These are phyloP conservation scores for Diaporthe destruens DNA, from an alignment of 2,329 filamentous ascomycete species.

Conservation along the genomic window DNA sequence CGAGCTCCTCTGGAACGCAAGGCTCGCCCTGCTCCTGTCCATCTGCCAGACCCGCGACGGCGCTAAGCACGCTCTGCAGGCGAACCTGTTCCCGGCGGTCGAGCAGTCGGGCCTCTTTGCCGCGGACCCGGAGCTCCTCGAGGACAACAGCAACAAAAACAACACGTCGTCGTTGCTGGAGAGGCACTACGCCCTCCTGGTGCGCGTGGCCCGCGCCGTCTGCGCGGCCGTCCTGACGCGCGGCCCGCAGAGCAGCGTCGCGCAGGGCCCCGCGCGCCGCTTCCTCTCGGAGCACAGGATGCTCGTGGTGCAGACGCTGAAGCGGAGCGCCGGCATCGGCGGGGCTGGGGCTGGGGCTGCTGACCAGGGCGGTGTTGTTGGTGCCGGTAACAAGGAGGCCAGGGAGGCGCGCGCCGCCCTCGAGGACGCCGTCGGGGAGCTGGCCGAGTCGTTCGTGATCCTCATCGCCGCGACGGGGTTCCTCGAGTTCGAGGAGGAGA, in stretches of 20 bases:
- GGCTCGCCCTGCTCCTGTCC: slow-evolving; percentile 84
- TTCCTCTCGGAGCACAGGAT: slow-evolving; percentile 88
- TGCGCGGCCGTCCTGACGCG: slow-evolving; percentile 84
- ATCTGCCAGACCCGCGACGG: slow-evolving; percentile 88
- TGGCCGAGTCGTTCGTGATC: slow-evolving; percentile 88
- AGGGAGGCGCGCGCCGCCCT: slow-evolving; percentile 48
- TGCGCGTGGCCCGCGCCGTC: slow-evolving; percentile 84
- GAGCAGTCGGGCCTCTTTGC: slow-evolving; percentile 87
- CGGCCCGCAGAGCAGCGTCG: slow-evolving; percentile 87
- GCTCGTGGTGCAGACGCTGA: slow-evolving; percentile 89
- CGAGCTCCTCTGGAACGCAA: slow-evolving; percentile 73
- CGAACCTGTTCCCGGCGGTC: slow-evolving; percentile 85
- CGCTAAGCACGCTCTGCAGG: slow-evolving; percentile 87
- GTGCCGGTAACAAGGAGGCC: not conserved
- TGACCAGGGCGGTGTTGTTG: slow-evolving; percentile 31
- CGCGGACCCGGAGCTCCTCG: slow-evolving; percentile 92
- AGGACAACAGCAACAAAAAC: slow-evolving; percentile 67
- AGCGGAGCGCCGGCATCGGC: slow-evolving; percentile 83
- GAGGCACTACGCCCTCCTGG: slow-evolving; percentile 86
- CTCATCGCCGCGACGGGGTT: slow-evolving; percentile 87
- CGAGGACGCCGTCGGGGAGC: slow-evolving; percentile 75
- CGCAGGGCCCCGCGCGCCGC: slow-evolving; percentile 73
- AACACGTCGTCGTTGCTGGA: slow-evolving; percentile 59
- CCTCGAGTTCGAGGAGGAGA: slow-evolving; percentile 64
- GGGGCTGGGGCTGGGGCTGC: slow-evolving; percentile 47